phyloP scores from a whole-genome alignment of 1,284 basidiomycete genomes.

The Ganoderma lucidum region DNA sequence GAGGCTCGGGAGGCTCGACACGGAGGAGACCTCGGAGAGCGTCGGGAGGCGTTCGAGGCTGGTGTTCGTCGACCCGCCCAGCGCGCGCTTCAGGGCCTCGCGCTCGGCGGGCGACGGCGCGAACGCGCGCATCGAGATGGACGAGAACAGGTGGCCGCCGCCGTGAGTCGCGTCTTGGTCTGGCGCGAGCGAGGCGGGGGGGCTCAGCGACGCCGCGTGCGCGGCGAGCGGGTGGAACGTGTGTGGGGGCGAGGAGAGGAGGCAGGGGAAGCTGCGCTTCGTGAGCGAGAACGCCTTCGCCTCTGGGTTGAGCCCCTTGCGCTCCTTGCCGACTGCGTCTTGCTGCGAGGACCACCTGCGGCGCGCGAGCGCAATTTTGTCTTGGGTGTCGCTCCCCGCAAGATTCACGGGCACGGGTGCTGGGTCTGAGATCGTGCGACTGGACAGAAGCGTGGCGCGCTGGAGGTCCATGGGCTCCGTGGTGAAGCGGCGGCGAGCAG shows the following conservation, averaged over 20 bases:
- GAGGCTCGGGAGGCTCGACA: constrained; percentile 33
- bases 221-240: constrained; percentile 11
- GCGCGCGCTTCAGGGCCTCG: constrained; percentile 74
- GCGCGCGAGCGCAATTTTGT: constrained; percentile 37
- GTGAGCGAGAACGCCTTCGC: constrained; percentile 81
- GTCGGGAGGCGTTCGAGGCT: constrained; percentile 79
- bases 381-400: constrained; percentile 26
- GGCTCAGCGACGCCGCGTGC: constrained; percentile 21
- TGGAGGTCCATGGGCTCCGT: constrained; percentile 45
- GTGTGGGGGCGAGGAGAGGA: constrained; percentile 26
- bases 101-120: constrained; percentile 85
- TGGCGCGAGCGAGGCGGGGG: constrained; percentile 17
- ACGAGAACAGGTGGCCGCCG: constrained; percentile 38
- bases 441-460: constrained; percentile 43
- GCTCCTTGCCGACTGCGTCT: constrained; percentile 45
- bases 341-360: constrained; percentile 60
- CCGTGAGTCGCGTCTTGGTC: not conserved
- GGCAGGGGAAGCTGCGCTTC: constrained; percentile 37
- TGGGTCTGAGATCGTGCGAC: constrained; percentile 53
- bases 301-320: constrained; percentile 81
- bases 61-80: constrained; percentile 72
- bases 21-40: constrained; percentile 64
- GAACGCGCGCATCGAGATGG: constrained; percentile 69
- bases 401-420: constrained; percentile 27
- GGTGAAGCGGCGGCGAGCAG: constrained; percentile 36